Conservation (phyloP, 768 basidiomycete species). For the Lenzites betulinus region DNA sequence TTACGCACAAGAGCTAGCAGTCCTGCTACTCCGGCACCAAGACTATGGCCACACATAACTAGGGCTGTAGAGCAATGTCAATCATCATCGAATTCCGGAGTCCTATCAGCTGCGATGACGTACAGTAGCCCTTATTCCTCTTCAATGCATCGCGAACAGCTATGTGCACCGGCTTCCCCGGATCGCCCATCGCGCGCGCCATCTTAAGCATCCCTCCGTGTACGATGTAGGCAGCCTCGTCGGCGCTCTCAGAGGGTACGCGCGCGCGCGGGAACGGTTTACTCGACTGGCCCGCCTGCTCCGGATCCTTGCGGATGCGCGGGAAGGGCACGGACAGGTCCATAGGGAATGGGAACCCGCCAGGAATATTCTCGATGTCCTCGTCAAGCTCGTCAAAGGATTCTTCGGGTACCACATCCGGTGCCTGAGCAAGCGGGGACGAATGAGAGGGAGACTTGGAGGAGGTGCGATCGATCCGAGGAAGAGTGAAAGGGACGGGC, state of each 20-base stretch:
- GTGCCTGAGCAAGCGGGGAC: neutral
- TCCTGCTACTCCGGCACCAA: constrained; percentile 81
- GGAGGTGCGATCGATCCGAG: neutral
- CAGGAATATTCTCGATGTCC: constrained; percentile 29
- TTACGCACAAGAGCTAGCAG: constrained; percentile 66
- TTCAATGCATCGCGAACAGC: constrained; percentile 71
- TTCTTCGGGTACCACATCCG: constrained; percentile 1
- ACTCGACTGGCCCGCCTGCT: neutral
- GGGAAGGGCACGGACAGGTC: constrained; percentile 27
- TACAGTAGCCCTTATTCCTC: constrained; percentile 73
- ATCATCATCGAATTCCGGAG: neutral
- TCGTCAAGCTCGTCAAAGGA: constrained; percentile 24
- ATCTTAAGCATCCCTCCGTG: constrained; percentile 83
- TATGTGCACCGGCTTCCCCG: constrained; percentile 74
- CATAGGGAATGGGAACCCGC: constrained; percentile 32
- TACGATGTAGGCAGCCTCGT: constrained; percentile 51
- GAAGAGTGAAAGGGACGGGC: constrained; percentile 52
- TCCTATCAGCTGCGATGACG: constrained; percentile 28
- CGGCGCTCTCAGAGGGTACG: constrained; percentile 7
- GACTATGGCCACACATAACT: constrained; percentile 79
- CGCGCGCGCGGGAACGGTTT: constrained; percentile 9
- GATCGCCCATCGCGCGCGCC: constrained; percentile 76
- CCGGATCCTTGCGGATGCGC: constrained; percentile 5
- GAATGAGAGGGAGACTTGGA: neutral
- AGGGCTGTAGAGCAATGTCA: constrained; percentile 46